Conservation (phyloP, 1,284 basidiomycete species). For the Pseudozyma pruni region DNA sequence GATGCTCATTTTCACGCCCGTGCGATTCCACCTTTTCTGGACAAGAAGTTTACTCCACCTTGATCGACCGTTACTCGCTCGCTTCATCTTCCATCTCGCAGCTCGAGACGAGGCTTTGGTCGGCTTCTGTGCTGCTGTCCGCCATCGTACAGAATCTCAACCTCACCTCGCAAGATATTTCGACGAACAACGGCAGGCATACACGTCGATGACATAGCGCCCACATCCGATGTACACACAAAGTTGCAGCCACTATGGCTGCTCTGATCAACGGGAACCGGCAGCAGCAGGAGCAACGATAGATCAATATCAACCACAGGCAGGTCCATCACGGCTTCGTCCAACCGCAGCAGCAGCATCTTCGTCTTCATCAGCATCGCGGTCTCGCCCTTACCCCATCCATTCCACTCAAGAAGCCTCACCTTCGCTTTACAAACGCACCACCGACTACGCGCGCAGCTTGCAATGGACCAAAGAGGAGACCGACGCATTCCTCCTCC, state of each 20-base stretch:
- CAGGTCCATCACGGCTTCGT: constrained; percentile 35
- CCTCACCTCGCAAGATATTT: too few species aligned
- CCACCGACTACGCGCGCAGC: constrained; percentile 20
- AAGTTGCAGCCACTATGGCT: constrained; percentile 42
- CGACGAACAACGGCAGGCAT: too few species aligned
- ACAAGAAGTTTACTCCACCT: too few species aligned
- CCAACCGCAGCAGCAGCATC: background rate
- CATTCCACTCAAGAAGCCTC: constrained; percentile 12
- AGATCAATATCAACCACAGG: background rate
- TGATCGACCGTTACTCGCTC: too few species aligned
- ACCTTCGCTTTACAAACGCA: constrained; percentile 17
- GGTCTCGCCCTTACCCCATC: constrained; percentile 7
- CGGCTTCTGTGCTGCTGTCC: too few species aligned
- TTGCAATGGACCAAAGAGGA: constrained; percentile 40
- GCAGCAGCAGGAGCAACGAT: background rate
- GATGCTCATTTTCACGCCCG: too few species aligned
- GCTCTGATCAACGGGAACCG: constrained; percentile 4
- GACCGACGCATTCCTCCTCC: constrained; percentile 47
- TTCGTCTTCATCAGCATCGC: background rate
- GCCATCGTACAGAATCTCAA: too few species aligned
- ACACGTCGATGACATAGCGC: background rate
- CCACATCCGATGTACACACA: constrained; percentile 10
- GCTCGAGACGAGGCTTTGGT: background rate
- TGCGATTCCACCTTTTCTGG: too few species aligned
- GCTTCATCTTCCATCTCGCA: too few species aligned